A percentile compares a stretch with the other conserved stretches of the same genome.
phyloP scores from a whole-genome alignment of 1,284 basidiomycete species.

The Trametes polyzona region DNA sequence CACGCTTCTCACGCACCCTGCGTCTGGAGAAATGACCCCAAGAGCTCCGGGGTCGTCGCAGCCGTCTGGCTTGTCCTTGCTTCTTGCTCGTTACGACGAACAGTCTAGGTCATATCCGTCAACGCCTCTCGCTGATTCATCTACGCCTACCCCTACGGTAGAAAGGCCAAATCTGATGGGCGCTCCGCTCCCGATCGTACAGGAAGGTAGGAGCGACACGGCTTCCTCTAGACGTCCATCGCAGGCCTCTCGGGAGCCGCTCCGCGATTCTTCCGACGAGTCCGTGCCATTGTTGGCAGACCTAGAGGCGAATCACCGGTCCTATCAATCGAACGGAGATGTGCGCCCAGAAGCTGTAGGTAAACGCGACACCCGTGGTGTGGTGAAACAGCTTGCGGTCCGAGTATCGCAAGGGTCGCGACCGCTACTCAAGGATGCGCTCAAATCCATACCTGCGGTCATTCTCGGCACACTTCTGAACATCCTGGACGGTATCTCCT shows the following conservation, averaged over 20 bases:
- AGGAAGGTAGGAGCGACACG: slow-evolving; percentile 2
- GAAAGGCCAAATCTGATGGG: slow-evolving; percentile 59
- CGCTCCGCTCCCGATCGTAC: slow-evolving; percentile 5
- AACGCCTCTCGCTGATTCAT: slow-evolving; percentile 35
- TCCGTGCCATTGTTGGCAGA: slow-evolving; percentile 32
- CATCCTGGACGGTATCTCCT: slow-evolving; percentile 91
- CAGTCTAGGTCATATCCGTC: slow-evolving; percentile 11
- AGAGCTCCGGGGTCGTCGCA: slow-evolving; percentile 28
- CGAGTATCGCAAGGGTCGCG: slow-evolving; percentile 8
- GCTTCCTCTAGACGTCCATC: not conserved
- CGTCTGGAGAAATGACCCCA: slow-evolving; percentile 28
- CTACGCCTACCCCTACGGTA: slow-evolving; percentile 43
- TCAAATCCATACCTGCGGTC: slow-evolving; percentile 78
- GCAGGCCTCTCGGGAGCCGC: not conserved
- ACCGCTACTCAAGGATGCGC: slow-evolving; percentile 38
- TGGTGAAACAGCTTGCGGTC: slow-evolving; percentile 13
- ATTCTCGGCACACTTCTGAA: slow-evolving; percentile 88
- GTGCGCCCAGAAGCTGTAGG: slow-evolving; percentile 14
- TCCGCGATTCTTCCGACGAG: slow-evolving; percentile 20
- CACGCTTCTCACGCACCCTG: slow-evolving; percentile 33
- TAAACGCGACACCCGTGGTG: slow-evolving; percentile 21
- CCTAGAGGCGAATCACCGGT: slow-evolving; percentile 29
- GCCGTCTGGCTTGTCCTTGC: slow-evolving; percentile 48
- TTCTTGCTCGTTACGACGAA: slow-evolving; percentile 38
- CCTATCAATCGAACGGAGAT: slow-evolving; percentile 29